Percentiles rank a stretch among this genome's conserved stretches.
phyloP scores from a whole-genome alignment of 305 asterid genomes.

The Withania somnifera region DNA sequence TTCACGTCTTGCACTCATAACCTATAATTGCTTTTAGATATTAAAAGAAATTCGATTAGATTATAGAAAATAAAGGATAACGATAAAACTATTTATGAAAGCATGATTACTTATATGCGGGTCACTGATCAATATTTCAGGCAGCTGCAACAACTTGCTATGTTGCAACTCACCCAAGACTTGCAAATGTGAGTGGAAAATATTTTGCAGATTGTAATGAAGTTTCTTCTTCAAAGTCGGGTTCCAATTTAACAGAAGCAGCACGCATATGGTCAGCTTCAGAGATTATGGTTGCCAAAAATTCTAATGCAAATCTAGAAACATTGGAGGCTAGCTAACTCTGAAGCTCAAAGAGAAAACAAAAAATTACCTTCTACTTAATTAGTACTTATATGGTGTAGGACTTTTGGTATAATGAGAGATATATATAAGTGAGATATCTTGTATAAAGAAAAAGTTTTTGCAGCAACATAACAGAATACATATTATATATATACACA shows the following conservation, averaged over 20 bases:
- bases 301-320: conserved; percentile 7
- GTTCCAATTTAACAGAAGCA: conserved; percentile 45
- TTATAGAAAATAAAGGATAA: neutral
- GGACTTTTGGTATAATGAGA: neutral
- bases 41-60: too few species aligned
- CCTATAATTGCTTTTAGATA: too few species aligned
- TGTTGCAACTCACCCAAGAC: conserved; percentile 62
- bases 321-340: neutral
- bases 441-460: neutral
- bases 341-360: neutral
- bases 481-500: neutral
- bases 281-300: conserved; percentile 41
- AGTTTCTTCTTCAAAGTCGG: conserved; percentile 50
- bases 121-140: conserved; percentile 15
- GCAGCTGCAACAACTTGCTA: conserved; percentile 96
- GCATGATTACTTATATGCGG: neutral
- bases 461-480: neutral
- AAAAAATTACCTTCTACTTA: neutral
- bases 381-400: neutral
- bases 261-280: conserved; percentile 69
- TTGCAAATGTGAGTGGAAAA: conserved; percentile 49
- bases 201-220: conserved; percentile 84
- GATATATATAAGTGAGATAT: neutral
- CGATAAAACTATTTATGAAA: neutral
- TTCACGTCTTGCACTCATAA: neutral